Conservation (phyloP, 257 asterid species). For the Solanum chilense region DNA sequence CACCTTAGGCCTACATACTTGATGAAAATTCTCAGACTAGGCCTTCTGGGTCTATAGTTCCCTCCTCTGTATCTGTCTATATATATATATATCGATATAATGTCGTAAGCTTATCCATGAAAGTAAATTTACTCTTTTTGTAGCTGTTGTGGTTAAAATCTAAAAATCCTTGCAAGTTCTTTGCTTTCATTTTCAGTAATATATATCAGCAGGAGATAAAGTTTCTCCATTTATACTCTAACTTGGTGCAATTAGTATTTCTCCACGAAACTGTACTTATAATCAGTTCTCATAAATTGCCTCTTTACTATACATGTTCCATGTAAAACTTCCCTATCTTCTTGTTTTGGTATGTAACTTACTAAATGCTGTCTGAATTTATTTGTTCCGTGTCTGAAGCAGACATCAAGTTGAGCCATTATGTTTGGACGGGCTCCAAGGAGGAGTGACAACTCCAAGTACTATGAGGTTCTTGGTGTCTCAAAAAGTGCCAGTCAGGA, state of each 20-base stretch:
- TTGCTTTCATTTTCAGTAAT: neutral
- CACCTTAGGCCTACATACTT: neutral
- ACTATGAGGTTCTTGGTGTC: slow-evolving; percentile 42
- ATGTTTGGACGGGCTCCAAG: slow-evolving; percentile 36
- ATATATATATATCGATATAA: neutral
- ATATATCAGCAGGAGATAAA: neutral
- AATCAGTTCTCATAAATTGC: neutral
- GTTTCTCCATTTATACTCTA: neutral
- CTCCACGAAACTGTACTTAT: neutral
- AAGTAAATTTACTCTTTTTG: neutral
- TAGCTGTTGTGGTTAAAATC: neutral
- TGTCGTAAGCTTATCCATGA: neutral
- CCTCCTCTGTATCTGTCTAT: neutral
- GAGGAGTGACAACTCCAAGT: slow-evolving; percentile 28
- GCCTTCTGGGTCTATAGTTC: neutral
- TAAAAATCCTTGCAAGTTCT: neutral
- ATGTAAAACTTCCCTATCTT: neutral
- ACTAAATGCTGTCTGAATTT: neutral
- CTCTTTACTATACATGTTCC: neutral
- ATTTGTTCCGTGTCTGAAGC: neutral
- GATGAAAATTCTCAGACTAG: neutral
- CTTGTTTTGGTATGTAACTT: neutral
- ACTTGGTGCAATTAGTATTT: neutral
- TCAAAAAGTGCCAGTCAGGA: slow-evolving; percentile 30
- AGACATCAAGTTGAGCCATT: neutral